Percentiles rank a stretch among this genome's conserved stretches.
Conservation (phyloP, 2,329 filamentous ascomycete genomes). For the Cercospora sp. region DNA sequence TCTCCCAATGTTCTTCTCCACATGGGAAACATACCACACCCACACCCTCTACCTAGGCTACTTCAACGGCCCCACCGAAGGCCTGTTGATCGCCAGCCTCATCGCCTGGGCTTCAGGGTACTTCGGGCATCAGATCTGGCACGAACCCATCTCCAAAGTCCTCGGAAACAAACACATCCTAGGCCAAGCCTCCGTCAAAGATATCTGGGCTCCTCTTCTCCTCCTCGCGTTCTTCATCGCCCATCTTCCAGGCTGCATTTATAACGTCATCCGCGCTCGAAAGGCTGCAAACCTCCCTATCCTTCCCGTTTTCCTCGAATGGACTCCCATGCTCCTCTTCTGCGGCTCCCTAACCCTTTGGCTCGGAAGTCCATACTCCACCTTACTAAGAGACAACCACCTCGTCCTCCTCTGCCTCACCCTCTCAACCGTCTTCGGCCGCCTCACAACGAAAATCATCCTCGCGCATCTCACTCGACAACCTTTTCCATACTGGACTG, state of each 20-base stretch:
- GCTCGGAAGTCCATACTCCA: conserved; percentile 87
- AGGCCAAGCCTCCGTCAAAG: conserved; percentile 72
- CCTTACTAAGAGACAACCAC: conserved; percentile 77
- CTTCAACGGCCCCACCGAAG: conserved; percentile 96
- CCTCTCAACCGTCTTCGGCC: conserved; percentile 94
- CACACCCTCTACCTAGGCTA: conserved; percentile 95
- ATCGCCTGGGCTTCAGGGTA: conserved; percentile 86
- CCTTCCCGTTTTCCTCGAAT: conserved; percentile 83
- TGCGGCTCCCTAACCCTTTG: conserved; percentile 73
- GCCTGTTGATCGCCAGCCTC: conserved; percentile 79
- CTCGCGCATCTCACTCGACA: conserved; percentile 90
- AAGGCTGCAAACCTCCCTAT: conserved; percentile 70
- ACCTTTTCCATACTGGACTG: conserved; percentile 95
- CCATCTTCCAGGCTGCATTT: conserved; percentile 86
- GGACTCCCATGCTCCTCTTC: conserved; percentile 86
- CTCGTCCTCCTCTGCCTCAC: conserved; percentile 89
- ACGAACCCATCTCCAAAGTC: conserved; percentile 67
- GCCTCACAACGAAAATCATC: conserved; percentile 99
- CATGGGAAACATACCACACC: conserved; percentile 99
- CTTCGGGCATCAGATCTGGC: conserved; percentile 87
- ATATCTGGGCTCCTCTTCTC: conserved; percentile 75
- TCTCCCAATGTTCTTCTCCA: conserved; percentile 98
- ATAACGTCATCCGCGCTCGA: conserved; percentile 79
- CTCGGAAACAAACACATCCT: conserved; percentile 65
- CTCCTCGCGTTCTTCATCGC: conserved; percentile 49